A percentile compares a stretch with the other conserved stretches of the same genome.
Evolutionary conservation across 345 rosid genomes (phyloP).

Genomic region (Cardamine chenopodiifolia): DNA sequence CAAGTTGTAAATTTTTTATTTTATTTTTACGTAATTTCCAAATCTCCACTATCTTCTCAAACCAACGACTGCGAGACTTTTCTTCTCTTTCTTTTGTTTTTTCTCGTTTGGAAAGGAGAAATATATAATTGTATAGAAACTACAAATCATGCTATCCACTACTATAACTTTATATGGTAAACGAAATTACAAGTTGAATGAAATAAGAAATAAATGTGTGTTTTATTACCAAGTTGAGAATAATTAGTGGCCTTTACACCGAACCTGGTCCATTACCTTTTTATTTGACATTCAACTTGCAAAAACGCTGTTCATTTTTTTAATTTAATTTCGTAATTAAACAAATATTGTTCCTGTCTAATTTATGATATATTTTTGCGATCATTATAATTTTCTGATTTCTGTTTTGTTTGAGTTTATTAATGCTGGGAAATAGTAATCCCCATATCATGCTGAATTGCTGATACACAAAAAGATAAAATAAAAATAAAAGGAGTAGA

Average conservation of each 20-base stretch:
- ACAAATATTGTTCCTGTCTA: not conserved
- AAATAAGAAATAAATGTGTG: not conserved
- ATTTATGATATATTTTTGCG: not conserved
- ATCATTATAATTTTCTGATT: not conserved
- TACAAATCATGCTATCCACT: conserved; percentile 19
- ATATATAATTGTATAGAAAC: not conserved
- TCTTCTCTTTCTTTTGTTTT: not conserved
- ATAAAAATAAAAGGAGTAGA: not conserved
- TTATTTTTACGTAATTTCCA: not conserved
- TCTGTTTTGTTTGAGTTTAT: not conserved
- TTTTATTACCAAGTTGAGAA: conserved; percentile 21
- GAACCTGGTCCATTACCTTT: conserved; percentile 21
- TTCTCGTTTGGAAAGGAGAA: no score
- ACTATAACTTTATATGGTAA: conserved; percentile 5
- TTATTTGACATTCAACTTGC: not conserved
- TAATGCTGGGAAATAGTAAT: not conserved
- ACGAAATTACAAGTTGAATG: conserved; percentile 15
- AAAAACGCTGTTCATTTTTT: not conserved
- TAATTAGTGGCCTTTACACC: not conserved
- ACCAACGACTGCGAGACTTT: conserved; percentile 12
- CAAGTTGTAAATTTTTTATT: conserved; percentile 13
- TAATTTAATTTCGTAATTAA: not conserved
- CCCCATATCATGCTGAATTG: not conserved
- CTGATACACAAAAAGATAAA: not conserved
- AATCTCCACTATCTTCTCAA: not conserved